Evolutionary conservation across 768 basidiomycete genomes (phyloP).

Genomic region (Kwoniella dendrophila): DNA sequence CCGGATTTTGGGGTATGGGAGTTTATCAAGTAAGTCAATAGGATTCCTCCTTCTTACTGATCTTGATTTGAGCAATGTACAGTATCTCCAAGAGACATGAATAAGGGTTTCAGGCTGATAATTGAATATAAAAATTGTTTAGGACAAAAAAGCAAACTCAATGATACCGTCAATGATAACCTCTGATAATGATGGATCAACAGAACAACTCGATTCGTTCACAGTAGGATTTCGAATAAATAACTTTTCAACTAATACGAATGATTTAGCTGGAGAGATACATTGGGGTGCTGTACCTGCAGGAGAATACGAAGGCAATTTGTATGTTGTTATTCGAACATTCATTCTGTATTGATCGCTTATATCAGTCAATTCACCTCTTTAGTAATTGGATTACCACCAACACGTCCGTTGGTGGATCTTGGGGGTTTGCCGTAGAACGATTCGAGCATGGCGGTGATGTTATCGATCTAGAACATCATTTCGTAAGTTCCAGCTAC

Average conservation of each 20-base stretch:
- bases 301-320: slow-evolving; percentile 37
- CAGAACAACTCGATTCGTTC: slow-evolving; percentile 19
- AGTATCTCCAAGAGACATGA: too few relatives aligned
- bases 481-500: slow-evolving; percentile 32
- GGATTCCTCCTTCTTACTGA: neutral
- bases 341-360: neutral
- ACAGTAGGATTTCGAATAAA: slow-evolving; percentile 48
- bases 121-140: neutral
- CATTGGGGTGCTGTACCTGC: slow-evolving; percentile 52
- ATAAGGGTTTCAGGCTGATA: neutral
- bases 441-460: slow-evolving; percentile 30
- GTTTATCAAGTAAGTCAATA: slow-evolving; percentile 43
- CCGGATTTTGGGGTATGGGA: slow-evolving; percentile 51
- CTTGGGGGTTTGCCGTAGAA: slow-evolving; percentile 46
- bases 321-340: slow-evolving; percentile 34
- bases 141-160: slow-evolving; percentile 30
- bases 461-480: slow-evolving; percentile 28
- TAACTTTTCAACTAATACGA: slow-evolving; percentile 22
- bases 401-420: slow-evolving; percentile 26
- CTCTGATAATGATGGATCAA: slow-evolving; percentile 20
- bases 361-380: too few relatives aligned
- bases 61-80: too few relatives aligned
- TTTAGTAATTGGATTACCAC: slow-evolving; percentile 49
- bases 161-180: slow-evolving; percentile 33
- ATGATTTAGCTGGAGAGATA: slow-evolving; percentile 35